Evolutionary conservation across 169 alveolate genomes (phyloP).

Genomic region (Plasmodium yoelii): DNA sequence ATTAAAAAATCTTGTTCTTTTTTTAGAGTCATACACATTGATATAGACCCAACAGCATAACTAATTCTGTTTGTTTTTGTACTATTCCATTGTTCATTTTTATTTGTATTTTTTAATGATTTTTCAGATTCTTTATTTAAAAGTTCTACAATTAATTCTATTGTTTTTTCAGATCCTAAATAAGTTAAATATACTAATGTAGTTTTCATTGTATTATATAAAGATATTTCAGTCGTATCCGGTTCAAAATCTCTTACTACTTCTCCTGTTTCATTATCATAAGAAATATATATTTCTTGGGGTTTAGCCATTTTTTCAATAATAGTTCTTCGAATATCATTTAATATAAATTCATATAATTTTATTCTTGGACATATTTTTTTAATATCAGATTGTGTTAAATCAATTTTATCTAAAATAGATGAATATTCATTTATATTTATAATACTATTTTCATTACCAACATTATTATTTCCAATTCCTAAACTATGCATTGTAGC

Average conservation of each 20-base stretch:
- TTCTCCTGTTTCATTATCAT: slow-evolving; percentile 93
- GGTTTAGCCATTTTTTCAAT: slow-evolving; percentile 97
- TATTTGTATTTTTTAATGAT: slow-evolving; percentile 78
- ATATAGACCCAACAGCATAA: slow-evolving; percentile 97
- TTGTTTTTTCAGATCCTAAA: slow-evolving; percentile 95
- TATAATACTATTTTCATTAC: background rate
- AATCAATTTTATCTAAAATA: slow-evolving; percentile 64
- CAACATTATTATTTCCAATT: background rate
- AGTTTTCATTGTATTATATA: slow-evolving; percentile 96
- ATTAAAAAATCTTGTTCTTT: slow-evolving; percentile 96
- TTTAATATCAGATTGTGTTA: slow-evolving; percentile 53
- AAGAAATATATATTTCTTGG: slow-evolving; percentile 93
- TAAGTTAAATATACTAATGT: slow-evolving; percentile 95
- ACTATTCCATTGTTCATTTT: slow-evolving; percentile 85
- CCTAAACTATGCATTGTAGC: slow-evolving; percentile 38
- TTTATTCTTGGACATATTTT: slow-evolving; percentile 66
- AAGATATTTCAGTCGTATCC: slow-evolving; percentile 96
- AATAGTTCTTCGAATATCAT: slow-evolving; percentile 77
- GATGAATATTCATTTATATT: slow-evolving; percentile 67
- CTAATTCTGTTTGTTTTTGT: slow-evolving; percentile 92
- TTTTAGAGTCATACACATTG: slow-evolving; percentile 96
- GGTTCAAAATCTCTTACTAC: slow-evolving; percentile 91
- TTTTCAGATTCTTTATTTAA: slow-evolving; percentile 90
- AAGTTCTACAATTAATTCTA: slow-evolving; percentile 91
- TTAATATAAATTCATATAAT: slow-evolving; percentile 67